Evolutionary conservation across 176 grass and related monocot species (phyloP).

Genomic region (Secale cereale): DNA sequence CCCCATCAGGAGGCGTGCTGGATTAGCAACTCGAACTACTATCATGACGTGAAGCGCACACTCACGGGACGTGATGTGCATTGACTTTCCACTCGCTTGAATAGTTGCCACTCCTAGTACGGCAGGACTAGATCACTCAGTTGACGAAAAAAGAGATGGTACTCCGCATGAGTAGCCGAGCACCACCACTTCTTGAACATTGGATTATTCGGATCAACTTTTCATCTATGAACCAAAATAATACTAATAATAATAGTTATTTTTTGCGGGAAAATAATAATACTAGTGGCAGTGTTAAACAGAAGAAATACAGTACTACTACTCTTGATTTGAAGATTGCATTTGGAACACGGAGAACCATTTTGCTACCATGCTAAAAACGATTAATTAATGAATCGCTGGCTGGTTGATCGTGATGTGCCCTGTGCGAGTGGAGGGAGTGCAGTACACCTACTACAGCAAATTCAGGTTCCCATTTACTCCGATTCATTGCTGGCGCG

Average conservation of each 20-base stretch:
- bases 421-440: conserved; percentile 11
- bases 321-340: neutral
- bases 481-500: conserved; percentile 37
- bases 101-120: conserved; percentile 14
- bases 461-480: conserved; percentile 50
- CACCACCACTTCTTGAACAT: neutral
- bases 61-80: conserved; percentile 17
- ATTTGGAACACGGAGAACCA: neutral
- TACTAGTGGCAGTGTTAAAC: no score
- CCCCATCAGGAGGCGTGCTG: conserved; percentile 27
- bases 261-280: no score
- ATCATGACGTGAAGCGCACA: conserved; percentile 16
- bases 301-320: no score
- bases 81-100: conserved; percentile 11
- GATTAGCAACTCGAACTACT: neutral
- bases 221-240: neutral
- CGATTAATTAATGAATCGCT: neutral
- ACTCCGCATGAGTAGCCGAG: neutral
- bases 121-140: neutral
- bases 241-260: neutral
- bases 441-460: neutral
- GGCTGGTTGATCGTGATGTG: neutral
- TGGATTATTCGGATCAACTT: conserved; percentile 6
- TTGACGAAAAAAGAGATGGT: neutral
- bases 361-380: neutral